These are phyloP conservation scores for Acorus gramineus DNA, from an alignment of 106 monocot species.

Conservation along the genomic window DNA sequence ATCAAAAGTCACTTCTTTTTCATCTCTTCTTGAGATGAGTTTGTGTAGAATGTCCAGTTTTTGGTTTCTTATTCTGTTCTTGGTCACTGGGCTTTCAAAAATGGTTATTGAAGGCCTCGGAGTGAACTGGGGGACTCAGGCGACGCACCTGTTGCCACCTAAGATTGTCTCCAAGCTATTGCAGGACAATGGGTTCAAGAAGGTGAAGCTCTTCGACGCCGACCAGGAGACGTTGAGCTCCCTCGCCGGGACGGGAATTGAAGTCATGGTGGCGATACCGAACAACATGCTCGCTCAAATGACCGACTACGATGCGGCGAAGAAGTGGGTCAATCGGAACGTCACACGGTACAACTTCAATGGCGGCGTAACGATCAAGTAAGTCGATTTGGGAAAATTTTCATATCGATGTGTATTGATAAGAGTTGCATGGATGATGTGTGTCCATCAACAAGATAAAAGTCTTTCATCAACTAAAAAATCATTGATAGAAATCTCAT, in stretches of 20 bases:
- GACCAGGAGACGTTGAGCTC: too few species aligned
- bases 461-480: too few species aligned
- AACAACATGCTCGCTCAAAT: constrained; percentile 29
- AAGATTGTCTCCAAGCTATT: constrained; percentile 39
- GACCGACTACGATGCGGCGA: constrained; percentile 31
- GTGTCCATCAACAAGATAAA: too few species aligned
- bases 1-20: too few species aligned
- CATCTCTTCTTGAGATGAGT: too few species aligned
- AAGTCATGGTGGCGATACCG: constrained; percentile 46
- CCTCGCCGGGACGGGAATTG: too few species aligned
- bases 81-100: too few species aligned
- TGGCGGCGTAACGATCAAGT: constrained; percentile 45
- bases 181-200: constrained; percentile 49
- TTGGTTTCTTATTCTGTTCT: too few species aligned
- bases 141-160: constrained; percentile 35
- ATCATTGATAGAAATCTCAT: too few species aligned
- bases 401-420: not conserved
- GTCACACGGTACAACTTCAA: constrained; percentile 31
- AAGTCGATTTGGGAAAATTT: constrained; percentile 4
- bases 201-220: too few species aligned
- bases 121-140: constrained; percentile 58
- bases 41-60: too few species aligned
- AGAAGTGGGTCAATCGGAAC: constrained; percentile 34
- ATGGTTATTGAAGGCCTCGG: constrained; percentile 24
- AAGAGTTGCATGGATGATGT: too few species aligned